Evolutionary conservation across 2,329 filamentous ascomycete genomes (phyloP).

Genomic region (Talaromyces sp.): DNA sequence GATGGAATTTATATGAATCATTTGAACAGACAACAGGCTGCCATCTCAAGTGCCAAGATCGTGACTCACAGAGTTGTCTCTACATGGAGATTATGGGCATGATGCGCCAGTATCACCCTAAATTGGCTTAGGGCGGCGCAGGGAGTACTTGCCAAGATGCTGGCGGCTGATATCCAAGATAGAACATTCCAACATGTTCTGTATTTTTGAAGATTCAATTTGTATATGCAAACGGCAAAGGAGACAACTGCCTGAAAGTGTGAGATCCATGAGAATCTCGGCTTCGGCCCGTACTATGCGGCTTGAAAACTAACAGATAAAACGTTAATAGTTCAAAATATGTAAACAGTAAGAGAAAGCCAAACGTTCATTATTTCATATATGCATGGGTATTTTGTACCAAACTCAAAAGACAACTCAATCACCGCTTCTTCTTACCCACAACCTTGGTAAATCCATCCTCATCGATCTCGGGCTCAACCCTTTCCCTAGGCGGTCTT

Average conservation of each 20-base stretch:
- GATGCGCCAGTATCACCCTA: not conserved
- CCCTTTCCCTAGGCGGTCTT: slow-evolving; percentile 59
- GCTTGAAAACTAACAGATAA: too few relatives aligned
- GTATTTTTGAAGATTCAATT: not conserved
- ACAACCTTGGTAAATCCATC: slow-evolving; percentile 77
- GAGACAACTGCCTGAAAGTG: not conserved
- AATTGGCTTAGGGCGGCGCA: not conserved
- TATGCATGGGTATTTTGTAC: not conserved
- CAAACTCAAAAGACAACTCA: not conserved
- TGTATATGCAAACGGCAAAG: not conserved
- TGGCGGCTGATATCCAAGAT: not conserved
- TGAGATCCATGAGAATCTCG: not conserved
- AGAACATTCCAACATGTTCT: not conserved
- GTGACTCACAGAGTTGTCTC: not conserved
- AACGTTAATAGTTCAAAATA: not conserved
- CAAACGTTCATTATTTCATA: not conserved
- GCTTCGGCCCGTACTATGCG: not conserved
- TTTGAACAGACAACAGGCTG: not conserved
- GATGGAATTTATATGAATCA: not conserved
- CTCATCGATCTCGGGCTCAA: slow-evolving; percentile 70
- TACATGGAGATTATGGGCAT: not conserved
- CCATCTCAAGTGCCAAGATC: not conserved
- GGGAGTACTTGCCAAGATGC: not conserved
- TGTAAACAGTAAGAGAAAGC: not conserved
- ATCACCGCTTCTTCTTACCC: slow-evolving; percentile 60